Evolutionary conservation across 345 rosid species (phyloP), one percentile per base, ranked within the genome.

Genomic region (Physaria fendleri): DNA sequence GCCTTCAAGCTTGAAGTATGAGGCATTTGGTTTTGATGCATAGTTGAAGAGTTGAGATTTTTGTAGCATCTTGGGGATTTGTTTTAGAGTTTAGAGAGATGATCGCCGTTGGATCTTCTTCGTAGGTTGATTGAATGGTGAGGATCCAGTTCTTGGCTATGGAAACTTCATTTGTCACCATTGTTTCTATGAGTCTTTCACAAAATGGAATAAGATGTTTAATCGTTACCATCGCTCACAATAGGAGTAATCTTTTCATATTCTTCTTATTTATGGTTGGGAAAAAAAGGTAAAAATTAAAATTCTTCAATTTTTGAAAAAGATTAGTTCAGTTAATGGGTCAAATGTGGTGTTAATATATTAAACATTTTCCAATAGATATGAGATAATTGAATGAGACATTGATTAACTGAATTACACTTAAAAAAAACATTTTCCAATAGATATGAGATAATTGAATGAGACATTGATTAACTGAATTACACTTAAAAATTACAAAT

Each of bases 121-220:
- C 13, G 34, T 28, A 20, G 16, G 37, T 10, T 38, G 33, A 47
- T 66, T 17, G 71, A 13, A 47, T 48, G 64, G 49, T 0, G 41
- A 46, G 24, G 39, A 66, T 56, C 71, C 66, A 68, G 12, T 53
- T 51, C 59, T 59, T 51, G 1, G 54, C 72, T 10, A 51, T 20
- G 33, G 33, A 67, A 42, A 33, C 60, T 67, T 67, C 60, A 33
- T 41, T 42, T 44, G 66, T 67, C 52, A 66, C 59, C 22, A 53
- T 67, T 20, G 72, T 67, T 24, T 67, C 66, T 16, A 58, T 59
- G 16, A 49, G 16, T 41, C 11, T 34, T 50, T 13, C 53, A 23
- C 35, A 46, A 14, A n/a, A 41, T 24, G 12, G 51, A 13, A 59
- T 24, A 0, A 39, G 38, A 40, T 23, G 32, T 20, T 8, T 48